Percentiles rank a stretch among this genome's conserved stretches.
These are phyloP conservation scores for Boechera stricta DNA, from an alignment of 345 rosid genomes.

Conservation along the genomic window DNA sequence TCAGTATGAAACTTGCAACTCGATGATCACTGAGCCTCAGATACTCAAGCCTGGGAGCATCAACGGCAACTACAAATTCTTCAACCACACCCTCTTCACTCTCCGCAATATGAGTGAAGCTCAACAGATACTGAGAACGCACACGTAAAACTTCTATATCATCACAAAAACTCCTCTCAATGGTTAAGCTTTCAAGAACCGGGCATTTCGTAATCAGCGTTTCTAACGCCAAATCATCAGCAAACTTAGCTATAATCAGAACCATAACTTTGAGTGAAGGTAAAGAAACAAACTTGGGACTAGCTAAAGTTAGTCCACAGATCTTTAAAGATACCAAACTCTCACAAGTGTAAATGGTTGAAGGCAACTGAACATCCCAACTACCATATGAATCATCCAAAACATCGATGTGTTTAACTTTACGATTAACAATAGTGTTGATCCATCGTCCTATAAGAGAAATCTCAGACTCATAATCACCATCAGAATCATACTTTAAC, in stretches of 20 bases:
- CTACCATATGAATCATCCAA: background rate
- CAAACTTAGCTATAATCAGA: background rate
- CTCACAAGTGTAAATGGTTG: background rate
- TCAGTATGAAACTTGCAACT: background rate
- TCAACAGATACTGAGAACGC: background rate
- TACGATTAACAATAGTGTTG: background rate
- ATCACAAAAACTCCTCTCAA: background rate
- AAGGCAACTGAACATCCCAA: background rate
- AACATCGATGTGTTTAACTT: background rate
- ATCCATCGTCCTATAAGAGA: background rate
- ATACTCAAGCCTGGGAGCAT: background rate
- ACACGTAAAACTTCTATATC: background rate
- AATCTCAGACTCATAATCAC: background rate
- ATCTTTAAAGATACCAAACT: background rate
- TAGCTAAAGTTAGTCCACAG: background rate
- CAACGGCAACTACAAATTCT: background rate
- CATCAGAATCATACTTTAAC: background rate
- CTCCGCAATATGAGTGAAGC: background rate
- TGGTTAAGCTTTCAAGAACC: background rate
- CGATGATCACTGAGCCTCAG: background rate
- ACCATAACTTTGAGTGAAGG: background rate
- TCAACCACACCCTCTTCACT: background rate
- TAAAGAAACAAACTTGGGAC: conserved; percentile 5
- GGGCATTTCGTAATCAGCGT: background rate
- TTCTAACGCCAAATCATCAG: background rate